Base-by-base conservation (phyloP, 2,329 filamentous ascomycete genomes). In the Sporothrix humicola region DNA sequence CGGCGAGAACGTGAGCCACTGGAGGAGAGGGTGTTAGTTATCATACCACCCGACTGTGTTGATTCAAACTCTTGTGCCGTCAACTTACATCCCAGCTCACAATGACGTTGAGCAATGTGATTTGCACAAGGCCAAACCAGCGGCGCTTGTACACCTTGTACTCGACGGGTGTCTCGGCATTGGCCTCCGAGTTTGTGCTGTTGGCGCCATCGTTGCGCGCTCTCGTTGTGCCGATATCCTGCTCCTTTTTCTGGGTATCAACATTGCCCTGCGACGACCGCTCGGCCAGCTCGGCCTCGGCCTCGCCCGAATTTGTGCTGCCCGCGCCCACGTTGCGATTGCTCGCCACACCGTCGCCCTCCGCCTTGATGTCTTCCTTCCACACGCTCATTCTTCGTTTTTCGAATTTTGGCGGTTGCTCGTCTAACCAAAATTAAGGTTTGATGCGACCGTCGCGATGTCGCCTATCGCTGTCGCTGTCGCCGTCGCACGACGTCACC, bases 1-100 rank as follows among this genome's bases (percentile, higher is more conserved):
- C 56, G 95, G 92, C 1, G 95, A 92, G 82, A 94, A 98, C 7
- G 94, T 96, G 78, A 98, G 88, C 95, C 95, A 98, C 93, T 94
- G 63, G 12, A n/a, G n/a, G n/a, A n/a, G n/a, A n/a, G n/a, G 2
- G 26, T 17, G 42, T 66, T 44, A 66, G 61, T 6, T 17, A 20
- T 42, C 3, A 15, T 10, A 9, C n/a, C 12, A 26, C 7, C 13
- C 15, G 7, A 48, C 0, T 15, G 46, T 2, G 61, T 8, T 42
- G 15, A 8, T n/a, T 37, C 2, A 10, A 4, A 5, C 13, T 65
- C 46, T 26, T 26, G 13, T 37, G 13, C 13, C 31, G 59, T 63
- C 37, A 1, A 73, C 93, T 86, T 87, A 96, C 93, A 88, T 97
- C 94, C 95, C 95, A 98, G 79, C 93, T 97, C 58, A 97, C 92